phyloP scores from a whole-genome alignment of 441 rosid species.

The Capsella rubella region DNA sequence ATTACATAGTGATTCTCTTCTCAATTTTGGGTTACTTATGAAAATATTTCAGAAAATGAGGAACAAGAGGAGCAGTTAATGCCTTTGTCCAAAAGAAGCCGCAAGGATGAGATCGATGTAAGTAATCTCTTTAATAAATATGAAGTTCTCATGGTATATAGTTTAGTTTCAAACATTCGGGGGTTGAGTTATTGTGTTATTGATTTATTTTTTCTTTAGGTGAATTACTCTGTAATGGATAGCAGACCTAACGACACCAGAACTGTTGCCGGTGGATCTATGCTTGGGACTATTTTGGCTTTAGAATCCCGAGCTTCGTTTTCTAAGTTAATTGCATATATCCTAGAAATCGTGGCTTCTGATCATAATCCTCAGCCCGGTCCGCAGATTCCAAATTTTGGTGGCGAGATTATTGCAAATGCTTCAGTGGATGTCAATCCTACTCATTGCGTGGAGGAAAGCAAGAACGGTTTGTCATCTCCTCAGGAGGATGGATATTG shows the following conservation, averaged over 20 bases:
- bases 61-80: constrained; percentile 29
- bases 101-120: constrained; percentile 53
- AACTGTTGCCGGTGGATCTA: constrained; percentile 32
- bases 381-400: constrained; percentile 36
- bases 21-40: background rate
- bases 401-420: constrained; percentile 36
- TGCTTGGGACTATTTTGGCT: constrained; percentile 39
- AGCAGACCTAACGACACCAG: constrained; percentile 36
- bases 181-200: constrained; percentile 22
- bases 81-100: constrained; percentile 50
- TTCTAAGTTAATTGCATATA: constrained; percentile 26
- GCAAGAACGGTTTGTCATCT: constrained; percentile 16
- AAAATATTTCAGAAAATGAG: background rate
- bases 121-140: constrained; percentile 36
- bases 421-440: constrained; percentile 31
- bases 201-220: constrained; percentile 45
- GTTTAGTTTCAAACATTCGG: background rate
- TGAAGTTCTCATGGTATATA: constrained; percentile 39
- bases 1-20: constrained; percentile 9
- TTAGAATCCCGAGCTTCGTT: constrained; percentile 43
- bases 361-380: constrained; percentile 37
- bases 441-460: constrained; percentile 26
- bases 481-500: constrained; percentile 1
- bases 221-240: constrained; percentile 38
- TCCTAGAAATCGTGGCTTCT: constrained; percentile 28